Conservation (phyloP, 306 rosid genomes). For the Mimosa bimucronata region DNA sequence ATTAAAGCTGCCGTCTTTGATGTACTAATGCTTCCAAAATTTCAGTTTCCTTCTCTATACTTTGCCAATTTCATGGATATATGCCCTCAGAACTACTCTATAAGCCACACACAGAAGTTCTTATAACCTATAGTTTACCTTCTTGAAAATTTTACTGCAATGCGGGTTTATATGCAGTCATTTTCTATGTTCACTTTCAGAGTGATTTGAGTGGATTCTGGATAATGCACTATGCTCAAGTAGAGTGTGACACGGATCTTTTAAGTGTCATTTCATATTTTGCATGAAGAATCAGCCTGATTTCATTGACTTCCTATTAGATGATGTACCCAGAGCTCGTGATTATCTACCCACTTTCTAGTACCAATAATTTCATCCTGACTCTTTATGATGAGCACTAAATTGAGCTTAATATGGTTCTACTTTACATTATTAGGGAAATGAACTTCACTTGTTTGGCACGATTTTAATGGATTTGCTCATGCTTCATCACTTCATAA, state of each 20-base stretch:
- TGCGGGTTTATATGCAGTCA: not conserved
- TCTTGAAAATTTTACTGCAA: constrained; percentile 33
- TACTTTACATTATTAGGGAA: constrained; percentile 36
- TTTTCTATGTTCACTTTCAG: constrained; percentile 35
- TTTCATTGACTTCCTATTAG: constrained; percentile 32
- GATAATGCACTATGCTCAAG: constrained; percentile 51
- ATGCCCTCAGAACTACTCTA: constrained; percentile 26
- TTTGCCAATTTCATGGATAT: not conserved
- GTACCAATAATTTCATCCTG: constrained; percentile 32
- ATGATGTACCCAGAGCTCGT: constrained; percentile 36
- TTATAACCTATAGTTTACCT: constrained; percentile 1
- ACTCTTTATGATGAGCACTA: constrained; percentile 30
- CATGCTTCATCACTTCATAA: constrained; percentile 36
- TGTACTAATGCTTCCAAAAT: not conserved
- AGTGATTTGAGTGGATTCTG: constrained; percentile 50
- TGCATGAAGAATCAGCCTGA: constrained; percentile 43
- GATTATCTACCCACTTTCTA: constrained; percentile 43
- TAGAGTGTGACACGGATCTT: constrained; percentile 48
- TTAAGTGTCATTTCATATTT: constrained; percentile 41
- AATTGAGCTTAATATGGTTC: constrained; percentile 37
- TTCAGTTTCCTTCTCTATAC: constrained; percentile 29
- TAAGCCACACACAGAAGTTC: constrained; percentile 21
- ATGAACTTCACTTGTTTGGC: constrained; percentile 42
- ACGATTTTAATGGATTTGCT: constrained; percentile 33
- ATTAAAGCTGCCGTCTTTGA: constrained; percentile 21